A percentile compares a stretch with the other conserved stretches of the same genome.
These are phyloP conservation scores for Candida odintsovae DNA, from an alignment of 805 yeast species.

Conservation along the genomic window DNA sequence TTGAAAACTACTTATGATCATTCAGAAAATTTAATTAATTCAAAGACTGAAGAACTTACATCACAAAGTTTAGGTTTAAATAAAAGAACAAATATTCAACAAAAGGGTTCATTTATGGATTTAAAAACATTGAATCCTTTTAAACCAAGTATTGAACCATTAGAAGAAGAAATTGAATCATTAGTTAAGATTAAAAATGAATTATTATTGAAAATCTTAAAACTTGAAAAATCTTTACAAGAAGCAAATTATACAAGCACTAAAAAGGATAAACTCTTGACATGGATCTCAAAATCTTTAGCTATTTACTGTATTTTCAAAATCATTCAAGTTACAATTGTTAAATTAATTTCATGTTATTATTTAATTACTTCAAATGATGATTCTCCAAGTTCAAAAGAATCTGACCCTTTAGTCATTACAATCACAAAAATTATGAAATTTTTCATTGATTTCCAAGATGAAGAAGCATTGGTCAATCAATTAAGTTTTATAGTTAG, in stretches of 20 bases:
- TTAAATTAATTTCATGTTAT: constrained; percentile 23
- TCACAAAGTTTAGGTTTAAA: constrained; percentile 1
- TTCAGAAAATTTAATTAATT: constrained; percentile 16
- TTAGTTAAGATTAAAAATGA: constrained; percentile 21
- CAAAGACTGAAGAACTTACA: constrained; percentile 11
- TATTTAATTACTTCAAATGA: constrained; percentile 4
- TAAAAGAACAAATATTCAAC: constrained; percentile 15
- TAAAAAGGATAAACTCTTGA: constrained; percentile 1
- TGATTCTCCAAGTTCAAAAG: constrained; percentile 9
- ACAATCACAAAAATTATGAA: constrained; percentile 30
- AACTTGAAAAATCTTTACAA: constrained; percentile 9
- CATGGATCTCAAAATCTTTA: constrained; percentile 10
- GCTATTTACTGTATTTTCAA: constrained; percentile 33
- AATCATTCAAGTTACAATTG: constrained; percentile 25
- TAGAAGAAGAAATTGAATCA: constrained; percentile 16
- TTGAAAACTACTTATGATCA: constrained; percentile 14
- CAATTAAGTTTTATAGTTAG: constrained; percentile 45
- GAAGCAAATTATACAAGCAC: background rate
- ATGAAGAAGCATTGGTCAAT: constrained; percentile 30
- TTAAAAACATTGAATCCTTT: constrained; percentile 9
- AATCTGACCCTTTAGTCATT: constrained; percentile 33
- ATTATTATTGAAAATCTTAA: constrained; percentile 13
- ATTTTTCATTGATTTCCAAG: constrained; percentile 27
- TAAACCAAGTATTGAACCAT: constrained; percentile 4
- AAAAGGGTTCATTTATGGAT: constrained; percentile 20